A percentile compares a stretch with the other conserved stretches of the same genome.
These are phyloP conservation scores for Detonula confervacea DNA, from an alignment of 352 stramenopile species.

Conservation along the genomic window DNA sequence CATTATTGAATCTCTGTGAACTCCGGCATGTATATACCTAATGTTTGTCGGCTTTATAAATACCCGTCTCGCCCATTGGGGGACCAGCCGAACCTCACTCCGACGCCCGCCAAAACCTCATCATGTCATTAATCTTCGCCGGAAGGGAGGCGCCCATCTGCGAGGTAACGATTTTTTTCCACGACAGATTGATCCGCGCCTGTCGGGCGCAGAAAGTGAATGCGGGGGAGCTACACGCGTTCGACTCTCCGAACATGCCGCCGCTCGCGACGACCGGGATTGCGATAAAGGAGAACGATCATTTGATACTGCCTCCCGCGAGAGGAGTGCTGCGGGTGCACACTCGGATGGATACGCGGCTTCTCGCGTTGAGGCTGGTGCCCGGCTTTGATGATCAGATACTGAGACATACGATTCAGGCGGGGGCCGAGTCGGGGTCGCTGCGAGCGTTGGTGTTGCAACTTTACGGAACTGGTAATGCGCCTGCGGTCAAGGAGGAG, in stretches of 20 bases:
- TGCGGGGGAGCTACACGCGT: conserved; percentile 91
- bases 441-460: conserved; percentile 89
- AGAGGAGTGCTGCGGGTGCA: conserved; percentile 88
- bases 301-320: conserved; percentile 90
- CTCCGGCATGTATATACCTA: no score
- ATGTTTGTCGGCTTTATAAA: no score
- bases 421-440: conserved; percentile 55
- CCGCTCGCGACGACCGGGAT: conserved; percentile 92
- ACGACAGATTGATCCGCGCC: conserved; percentile 92
- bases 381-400: conserved; percentile 84
- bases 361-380: conserved; percentile 90
- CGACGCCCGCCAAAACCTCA: conserved; percentile 95
- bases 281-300: conserved; percentile 90
- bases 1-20: no score
- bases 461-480: conserved; percentile 95
- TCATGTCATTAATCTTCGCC: conserved; percentile 89
- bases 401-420: conserved; percentile 62
- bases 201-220: conserved; percentile 88
- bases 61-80: no score
- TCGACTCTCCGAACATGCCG: conserved; percentile 94
- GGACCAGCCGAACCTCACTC: conserved; percentile 92
- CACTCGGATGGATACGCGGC: conserved; percentile 90
- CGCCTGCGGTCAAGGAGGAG: conserved; percentile 87
- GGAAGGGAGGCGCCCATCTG: conserved; percentile 51
- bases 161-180: conserved; percentile 89